phyloP scores from a whole-genome alignment of 179 eudicot genomes.

The Silene noctiflora region DNA sequence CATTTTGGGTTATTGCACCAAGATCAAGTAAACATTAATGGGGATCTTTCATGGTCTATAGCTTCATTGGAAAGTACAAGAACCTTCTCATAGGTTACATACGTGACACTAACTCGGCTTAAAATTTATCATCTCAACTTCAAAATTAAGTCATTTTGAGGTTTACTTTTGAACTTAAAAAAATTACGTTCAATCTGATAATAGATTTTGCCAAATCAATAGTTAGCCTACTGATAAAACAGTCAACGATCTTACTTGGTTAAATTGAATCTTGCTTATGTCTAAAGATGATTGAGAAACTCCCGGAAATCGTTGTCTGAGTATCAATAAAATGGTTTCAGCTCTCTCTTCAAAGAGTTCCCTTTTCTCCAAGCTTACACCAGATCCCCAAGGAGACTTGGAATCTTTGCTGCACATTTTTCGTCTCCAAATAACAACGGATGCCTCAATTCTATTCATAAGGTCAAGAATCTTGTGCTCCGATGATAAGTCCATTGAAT shows the following conservation, averaged over 20 bases:
- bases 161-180: neutral
- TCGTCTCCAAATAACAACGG: slow-evolving; percentile 77
- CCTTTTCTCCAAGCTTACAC: slow-evolving; percentile 72
- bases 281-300: slow-evolving; percentile 67
- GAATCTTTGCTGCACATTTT: slow-evolving; percentile 73
- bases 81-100: no score
- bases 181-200: neutral
- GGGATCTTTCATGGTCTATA: no score
- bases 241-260: slow-evolving; percentile 38
- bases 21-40: no score
- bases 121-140: no score
- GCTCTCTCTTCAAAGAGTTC: slow-evolving; percentile 80
- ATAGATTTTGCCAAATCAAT: neutral
- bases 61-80: no score
- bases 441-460: slow-evolving; percentile 82
- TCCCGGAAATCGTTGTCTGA: slow-evolving; percentile 74
- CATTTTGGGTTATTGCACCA: no score
- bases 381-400: slow-evolving; percentile 78
- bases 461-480: slow-evolving; percentile 84
- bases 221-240: neutral
- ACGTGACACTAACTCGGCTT: no score
- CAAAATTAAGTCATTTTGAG: no score
- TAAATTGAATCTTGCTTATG: slow-evolving; percentile 74
- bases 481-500: slow-evolving; percentile 60
- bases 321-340: slow-evolving; percentile 51